Conservation (phyloP, 1,284 basidiomycete genomes). For the Lentinus polychrous region DNA sequence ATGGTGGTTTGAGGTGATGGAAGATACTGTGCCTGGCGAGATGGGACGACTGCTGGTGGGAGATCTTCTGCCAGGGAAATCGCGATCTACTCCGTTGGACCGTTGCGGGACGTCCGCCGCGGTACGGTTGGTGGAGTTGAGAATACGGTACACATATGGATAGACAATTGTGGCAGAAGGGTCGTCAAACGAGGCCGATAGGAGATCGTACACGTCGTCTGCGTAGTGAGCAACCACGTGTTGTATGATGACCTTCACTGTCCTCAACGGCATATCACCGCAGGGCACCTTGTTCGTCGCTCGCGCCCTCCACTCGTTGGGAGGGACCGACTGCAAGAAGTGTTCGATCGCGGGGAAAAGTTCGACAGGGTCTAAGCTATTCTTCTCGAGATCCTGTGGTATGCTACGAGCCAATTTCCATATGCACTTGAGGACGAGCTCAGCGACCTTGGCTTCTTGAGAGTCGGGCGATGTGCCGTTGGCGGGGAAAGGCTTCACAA, state of each 20-base stretch:
- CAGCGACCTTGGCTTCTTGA: conserved; percentile 86
- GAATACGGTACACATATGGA: conserved; percentile 80
- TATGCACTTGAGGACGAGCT: conserved; percentile 95
- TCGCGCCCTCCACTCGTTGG: conserved; percentile 92
- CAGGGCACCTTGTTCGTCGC: conserved; percentile 88
- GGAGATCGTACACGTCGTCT: conserved; percentile 73
- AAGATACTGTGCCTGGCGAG: conserved; percentile 53
- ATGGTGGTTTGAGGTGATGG: conserved; percentile 44
- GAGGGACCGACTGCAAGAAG: conserved; percentile 89
- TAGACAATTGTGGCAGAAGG: conserved; percentile 79
- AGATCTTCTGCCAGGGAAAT: conserved; percentile 30
- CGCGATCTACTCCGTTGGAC: conserved; percentile 34
- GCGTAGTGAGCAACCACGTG: conserved; percentile 84
- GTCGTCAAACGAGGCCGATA: conserved; percentile 74
- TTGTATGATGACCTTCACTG: conserved; percentile 96
- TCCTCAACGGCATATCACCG: conserved; percentile 94
- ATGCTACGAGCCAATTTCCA: conserved; percentile 98
- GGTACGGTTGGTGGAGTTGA: conserved; percentile 59
- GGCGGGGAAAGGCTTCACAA: conserved; percentile 80
- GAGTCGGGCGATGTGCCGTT: conserved; percentile 63
- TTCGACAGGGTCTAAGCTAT: conserved; percentile 78
- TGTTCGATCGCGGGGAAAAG: conserved; percentile 93
- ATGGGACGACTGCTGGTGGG: conserved; percentile 55
- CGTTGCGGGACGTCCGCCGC: conserved; percentile 30
- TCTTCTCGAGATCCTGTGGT: conserved; percentile 82